A percentile compares a stretch with the other conserved stretches of the same genome.
These are phyloP conservation scores for Penicillium crystallinum DNA, from an alignment of 495 filamentous ascomycete species.

Conservation along the genomic window DNA sequence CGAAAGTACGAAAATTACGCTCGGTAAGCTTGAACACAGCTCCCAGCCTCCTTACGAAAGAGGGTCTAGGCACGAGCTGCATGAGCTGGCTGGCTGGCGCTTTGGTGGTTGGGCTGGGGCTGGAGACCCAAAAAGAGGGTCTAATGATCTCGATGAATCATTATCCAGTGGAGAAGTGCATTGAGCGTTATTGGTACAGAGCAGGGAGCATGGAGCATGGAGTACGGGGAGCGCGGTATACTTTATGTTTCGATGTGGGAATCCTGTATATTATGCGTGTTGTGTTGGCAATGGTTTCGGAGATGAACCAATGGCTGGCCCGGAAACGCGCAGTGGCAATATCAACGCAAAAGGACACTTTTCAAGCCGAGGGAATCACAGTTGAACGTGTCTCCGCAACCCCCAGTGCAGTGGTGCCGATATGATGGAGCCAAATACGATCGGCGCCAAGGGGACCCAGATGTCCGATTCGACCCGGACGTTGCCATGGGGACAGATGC, in stretches of 20 bases:
- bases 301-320: background rate
- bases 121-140: constrained; percentile 3
- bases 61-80: constrained; percentile 6
- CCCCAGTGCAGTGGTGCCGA: background rate
- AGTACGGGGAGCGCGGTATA: too few relatives aligned
- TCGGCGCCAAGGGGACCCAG: constrained; percentile 18
- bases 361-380: constrained; percentile 1
- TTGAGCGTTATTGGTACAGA: background rate
- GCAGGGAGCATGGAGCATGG: background rate
- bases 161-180: constrained; percentile 2
- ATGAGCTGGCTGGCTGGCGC: constrained; percentile 1
- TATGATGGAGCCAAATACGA: constrained; percentile 4
- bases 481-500: constrained; percentile 24
- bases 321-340: background rate
- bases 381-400: constrained; percentile 1
- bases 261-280: background rate
- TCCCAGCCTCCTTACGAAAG: constrained; percentile 3
- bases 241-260: background rate
- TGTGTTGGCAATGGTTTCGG: background rate
- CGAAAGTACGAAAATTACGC: constrained; percentile 1
- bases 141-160: constrained; percentile 6
- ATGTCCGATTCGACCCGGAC: constrained; percentile 25
- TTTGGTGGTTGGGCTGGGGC: constrained; percentile 3
- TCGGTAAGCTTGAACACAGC: background rate
- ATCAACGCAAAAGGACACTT: background rate